Percentiles rank a stretch among this genome's conserved stretches.
These are phyloP conservation scores for Candida namnaoensis DNA, from an alignment of 805 yeast species.

Conservation along the genomic window DNA sequence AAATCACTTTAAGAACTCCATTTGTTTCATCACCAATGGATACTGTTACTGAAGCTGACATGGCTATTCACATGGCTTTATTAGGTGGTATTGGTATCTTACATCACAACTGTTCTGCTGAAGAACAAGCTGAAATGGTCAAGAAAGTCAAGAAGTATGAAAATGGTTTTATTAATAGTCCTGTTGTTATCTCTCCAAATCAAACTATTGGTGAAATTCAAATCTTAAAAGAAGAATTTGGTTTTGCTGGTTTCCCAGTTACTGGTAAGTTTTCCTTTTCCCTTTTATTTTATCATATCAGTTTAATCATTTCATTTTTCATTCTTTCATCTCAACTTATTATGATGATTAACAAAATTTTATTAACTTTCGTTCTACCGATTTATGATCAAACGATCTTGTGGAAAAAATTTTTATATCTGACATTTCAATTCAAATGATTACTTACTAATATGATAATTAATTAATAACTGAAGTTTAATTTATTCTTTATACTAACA, in stretches of 20 bases:
- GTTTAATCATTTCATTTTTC: background rate
- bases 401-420: conserved; percentile 55
- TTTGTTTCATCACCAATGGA: conserved; percentile 99
- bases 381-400: conserved; percentile 92
- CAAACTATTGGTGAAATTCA: conserved; percentile 77
- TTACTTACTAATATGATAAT: too few relatives aligned
- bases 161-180: conserved; percentile 95
- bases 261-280: conserved; percentile 73
- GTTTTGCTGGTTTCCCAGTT: conserved; percentile 97
- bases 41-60: conserved; percentile 93
- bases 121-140: conserved; percentile 98
- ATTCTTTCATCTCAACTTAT: conserved; percentile 6
- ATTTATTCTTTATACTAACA: background rate
- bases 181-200: conserved; percentile 73
- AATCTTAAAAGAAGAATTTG: conserved; percentile 58
- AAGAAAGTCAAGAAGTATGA: conserved; percentile 93
- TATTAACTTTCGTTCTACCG: conserved; percentile 99
- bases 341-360: conserved; percentile 43
- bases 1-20: conserved; percentile 86
- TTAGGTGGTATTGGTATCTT: conserved; percentile 98
- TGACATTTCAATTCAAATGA: too few relatives aligned
- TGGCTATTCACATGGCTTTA: conserved; percentile 98
- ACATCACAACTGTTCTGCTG: conserved; percentile 95
- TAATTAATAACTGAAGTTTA: too few relatives aligned
- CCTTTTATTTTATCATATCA: conserved; percentile 1